Conservation (phyloP, 331 rosid species). For the Malus hybrid region DNA sequence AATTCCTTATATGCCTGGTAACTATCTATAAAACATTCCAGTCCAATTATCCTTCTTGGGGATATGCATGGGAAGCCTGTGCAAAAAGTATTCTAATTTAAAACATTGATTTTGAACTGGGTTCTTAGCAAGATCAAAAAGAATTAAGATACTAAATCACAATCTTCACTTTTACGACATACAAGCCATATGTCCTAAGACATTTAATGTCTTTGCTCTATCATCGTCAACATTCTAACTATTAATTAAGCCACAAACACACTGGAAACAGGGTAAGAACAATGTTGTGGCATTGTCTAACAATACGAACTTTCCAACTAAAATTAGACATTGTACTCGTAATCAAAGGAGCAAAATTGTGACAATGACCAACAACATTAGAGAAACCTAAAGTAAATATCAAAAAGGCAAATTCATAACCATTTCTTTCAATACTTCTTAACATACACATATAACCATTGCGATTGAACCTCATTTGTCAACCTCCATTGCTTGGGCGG, state of each 20-base stretch:
- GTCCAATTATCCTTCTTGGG: background rate
- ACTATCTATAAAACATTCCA: background rate
- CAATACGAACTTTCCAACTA: background rate
- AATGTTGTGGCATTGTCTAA: background rate
- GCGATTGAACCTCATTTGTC: constrained; percentile 49
- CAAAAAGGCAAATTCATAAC: background rate
- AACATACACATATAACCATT: background rate
- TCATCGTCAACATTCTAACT: background rate
- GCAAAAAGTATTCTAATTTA: background rate
- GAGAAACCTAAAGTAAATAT: background rate
- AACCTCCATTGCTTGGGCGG: constrained; percentile 84
- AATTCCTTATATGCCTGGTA: background rate
- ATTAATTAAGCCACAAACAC: background rate
- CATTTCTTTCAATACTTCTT: constrained; percentile 5
- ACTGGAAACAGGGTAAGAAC: background rate
- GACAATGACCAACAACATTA: background rate
- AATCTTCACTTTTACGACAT: background rate
- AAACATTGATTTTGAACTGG: background rate
- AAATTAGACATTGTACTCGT: background rate
- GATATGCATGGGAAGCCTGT: background rate
- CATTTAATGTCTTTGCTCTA: background rate
- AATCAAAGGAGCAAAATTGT: background rate
- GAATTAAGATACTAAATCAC: background rate
- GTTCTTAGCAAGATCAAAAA: background rate
- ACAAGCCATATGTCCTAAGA: background rate